Conservation (phyloP, 2,329 filamentous ascomycete genomes). For the Amauroascus verrucosus region DNA sequence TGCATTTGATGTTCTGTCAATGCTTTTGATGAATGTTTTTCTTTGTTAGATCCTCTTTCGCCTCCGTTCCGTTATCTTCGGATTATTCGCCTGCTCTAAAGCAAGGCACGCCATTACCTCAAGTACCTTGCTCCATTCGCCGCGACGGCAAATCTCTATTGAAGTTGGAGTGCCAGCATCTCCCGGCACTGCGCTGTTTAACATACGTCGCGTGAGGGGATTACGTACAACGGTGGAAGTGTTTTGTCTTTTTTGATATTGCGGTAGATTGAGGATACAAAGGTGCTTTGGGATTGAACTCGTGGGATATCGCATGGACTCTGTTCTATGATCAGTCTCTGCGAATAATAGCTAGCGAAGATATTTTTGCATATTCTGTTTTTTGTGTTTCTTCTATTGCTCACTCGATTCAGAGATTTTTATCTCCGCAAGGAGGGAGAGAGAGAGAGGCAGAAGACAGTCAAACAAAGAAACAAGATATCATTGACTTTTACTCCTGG, state of each 20-base stretch:
- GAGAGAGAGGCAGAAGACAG: constrained; percentile 15
- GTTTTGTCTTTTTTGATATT: constrained; percentile 1
- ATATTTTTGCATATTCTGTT: constrained; percentile 22
- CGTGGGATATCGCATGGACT: constrained; percentile 26
- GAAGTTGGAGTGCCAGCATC: neutral
- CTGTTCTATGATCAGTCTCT: constrained; percentile 29
- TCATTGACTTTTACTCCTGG: constrained; percentile 14
- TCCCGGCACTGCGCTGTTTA: neutral
- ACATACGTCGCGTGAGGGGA: neutral
- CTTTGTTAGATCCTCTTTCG: neutral
- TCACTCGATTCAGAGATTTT: constrained; percentile 16
- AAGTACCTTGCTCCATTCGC: neutral
- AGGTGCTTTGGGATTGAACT: constrained; percentile 9
- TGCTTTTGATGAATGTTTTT: neutral
- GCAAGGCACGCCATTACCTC: neutral
- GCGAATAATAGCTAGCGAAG: constrained; percentile 37
- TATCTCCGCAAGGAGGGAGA: constrained; percentile 16
- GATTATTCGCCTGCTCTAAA: neutral
- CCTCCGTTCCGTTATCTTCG: neutral
- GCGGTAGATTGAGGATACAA: neutral
- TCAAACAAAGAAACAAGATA: constrained; percentile 18
- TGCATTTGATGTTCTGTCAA: neutral
- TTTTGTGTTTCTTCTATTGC: constrained; percentile 16
- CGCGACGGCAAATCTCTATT: neutral
- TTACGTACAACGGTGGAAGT: neutral